Evolutionary conservation across 306 rosid species (phyloP).

Genomic region (Betula pendula): DNA sequence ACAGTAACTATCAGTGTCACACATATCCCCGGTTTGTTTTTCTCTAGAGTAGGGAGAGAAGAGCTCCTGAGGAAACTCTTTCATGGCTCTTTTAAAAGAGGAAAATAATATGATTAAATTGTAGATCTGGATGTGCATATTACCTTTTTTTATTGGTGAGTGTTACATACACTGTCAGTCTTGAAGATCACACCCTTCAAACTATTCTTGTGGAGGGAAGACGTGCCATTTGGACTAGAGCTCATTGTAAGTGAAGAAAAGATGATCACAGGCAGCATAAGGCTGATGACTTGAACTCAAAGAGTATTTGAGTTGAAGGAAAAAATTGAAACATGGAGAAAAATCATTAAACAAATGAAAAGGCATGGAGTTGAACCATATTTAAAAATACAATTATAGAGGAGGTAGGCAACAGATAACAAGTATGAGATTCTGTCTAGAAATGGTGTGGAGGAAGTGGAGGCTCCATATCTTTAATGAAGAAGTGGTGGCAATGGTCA

Average conservation of each 20-base stretch:
- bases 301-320: neutral
- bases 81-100: neutral
- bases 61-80: neutral
- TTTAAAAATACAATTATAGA: neutral
- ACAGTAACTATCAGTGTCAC: slow-evolving; percentile 5
- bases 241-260: neutral
- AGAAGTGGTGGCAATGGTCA: neutral
- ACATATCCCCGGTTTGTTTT: neutral
- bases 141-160: neutral
- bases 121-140: neutral
- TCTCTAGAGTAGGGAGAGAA: neutral
- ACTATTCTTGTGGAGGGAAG: neutral
- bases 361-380: neutral
- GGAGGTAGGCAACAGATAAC: neutral
- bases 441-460: neutral
- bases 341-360: neutral
- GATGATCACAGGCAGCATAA: neutral
- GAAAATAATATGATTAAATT: neutral
- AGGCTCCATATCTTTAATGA: too few species aligned
- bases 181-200: neutral
- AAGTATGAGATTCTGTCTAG: neutral
- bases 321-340: neutral
- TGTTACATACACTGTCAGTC: neutral
- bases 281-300: neutral
- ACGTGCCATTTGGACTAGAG: neutral